These are phyloP conservation scores for Sporobolomyces pararoseus DNA, from an alignment of 768 basidiomycete species.

Conservation along the genomic window DNA sequence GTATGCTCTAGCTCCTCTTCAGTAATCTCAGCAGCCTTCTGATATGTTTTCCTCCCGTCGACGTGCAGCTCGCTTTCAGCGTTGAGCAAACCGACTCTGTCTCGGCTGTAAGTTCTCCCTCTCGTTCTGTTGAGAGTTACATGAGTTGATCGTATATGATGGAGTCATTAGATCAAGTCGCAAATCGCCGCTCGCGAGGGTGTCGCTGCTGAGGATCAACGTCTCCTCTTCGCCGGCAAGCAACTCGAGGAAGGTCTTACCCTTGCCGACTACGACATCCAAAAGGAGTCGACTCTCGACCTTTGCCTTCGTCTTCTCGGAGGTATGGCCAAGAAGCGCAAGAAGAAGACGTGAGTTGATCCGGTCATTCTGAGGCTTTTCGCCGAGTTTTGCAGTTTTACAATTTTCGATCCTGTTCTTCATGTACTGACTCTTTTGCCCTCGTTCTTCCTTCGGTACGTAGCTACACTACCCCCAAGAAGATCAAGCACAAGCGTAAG, in stretches of 20 bases:
- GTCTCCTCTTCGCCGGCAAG: conserved; percentile 98
- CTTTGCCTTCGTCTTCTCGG: conserved; percentile 95
- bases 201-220: conserved; percentile 90
- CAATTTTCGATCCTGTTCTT: not conserved
- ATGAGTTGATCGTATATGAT: too few relatives aligned
- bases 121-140: too few relatives aligned
- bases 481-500: conserved; percentile 85
- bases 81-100: conserved; percentile 91
- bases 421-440: not conserved
- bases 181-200: conserved; percentile 95
- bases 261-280: conserved; percentile 92
- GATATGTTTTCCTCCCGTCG: not conserved
- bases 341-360: conserved; percentile 58
- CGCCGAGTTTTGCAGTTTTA: too few relatives aligned
- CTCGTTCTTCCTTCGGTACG: too few relatives aligned
- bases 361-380: not conserved
- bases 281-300: conserved; percentile 98
- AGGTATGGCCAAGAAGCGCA: conserved; percentile 99
- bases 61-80: conserved; percentile 68
- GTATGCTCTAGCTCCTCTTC: too few relatives aligned
- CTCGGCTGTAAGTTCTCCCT: too few relatives aligned
- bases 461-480: conserved; percentile 50
- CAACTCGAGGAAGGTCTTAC: conserved; percentile 99
- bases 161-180: conserved; percentile 88
- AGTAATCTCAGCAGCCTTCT: too few relatives aligned